Base-by-base conservation (phyloP, 2,329 filamentous ascomycete species). In the Microdochium paspali region DNA sequence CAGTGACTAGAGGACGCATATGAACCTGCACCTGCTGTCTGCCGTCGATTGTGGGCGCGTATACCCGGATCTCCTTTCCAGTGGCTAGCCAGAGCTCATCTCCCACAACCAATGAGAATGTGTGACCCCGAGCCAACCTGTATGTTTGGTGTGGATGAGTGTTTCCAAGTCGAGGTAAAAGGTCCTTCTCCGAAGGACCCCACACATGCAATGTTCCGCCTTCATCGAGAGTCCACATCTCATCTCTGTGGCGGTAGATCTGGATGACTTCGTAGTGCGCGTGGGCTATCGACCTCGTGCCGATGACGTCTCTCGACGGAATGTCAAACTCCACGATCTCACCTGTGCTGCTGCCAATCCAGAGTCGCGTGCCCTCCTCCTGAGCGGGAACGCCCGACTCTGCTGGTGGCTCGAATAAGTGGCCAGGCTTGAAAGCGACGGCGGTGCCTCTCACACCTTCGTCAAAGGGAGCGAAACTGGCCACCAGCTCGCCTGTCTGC, bases 151-250 rank as follows among this genome's bases (percentile, higher is more conserved):
- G 67, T 21, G 88, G 89, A 21, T 40, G 35, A 47, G 79, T 84
- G 48, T 82, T 80, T 48, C 81, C 77, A 25, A 97, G 67, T 51
- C 81, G 91, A 1, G 90, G 90, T 24, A 83, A 75, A 1, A 85
- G 84, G 5, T 79, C 79, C 35, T 40, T 15, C 43, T 67, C 67
- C 56, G 90, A 87, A 3, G 90, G 84, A 1, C 80, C 82, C 93
- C 93, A 98, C 4, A 97, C 79, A 54, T 89, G 82, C 13, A 98
- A 69, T 43, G 85, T 87, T 10, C 93, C 93, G 44, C 85, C 82
- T 53, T 96, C 90, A 61, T 97, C 93, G 44, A 98, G 65, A 0
- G 90, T 90, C 93, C 93, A 98, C 62, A 98, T 79, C 58, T 96
- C 87, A 54, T 89, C 88, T 52, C 81, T 84, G 63, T 94, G 85